Evolutionary conservation across 768 basidiomycete species (phyloP), one percentile per base, ranked within the genome.

Genomic region (Saitozyma podzolica): DNA sequence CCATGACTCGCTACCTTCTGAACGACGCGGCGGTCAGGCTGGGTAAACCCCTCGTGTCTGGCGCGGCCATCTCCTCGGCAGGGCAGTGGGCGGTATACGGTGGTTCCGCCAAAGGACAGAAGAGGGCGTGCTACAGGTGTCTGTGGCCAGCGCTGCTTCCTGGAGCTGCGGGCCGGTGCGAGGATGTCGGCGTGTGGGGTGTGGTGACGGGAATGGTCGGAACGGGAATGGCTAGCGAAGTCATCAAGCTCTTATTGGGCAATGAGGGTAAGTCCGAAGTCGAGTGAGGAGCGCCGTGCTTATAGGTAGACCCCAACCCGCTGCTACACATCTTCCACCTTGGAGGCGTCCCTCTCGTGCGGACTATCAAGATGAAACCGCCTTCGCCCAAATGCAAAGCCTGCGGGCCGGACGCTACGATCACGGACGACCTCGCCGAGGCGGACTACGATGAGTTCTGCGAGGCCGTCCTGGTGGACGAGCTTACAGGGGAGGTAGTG

Each of bases 41-140:
- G 1, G 80, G 82, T n/a, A 90, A 87, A 52, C 89, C 91, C 13
- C 87, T 98, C 45, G 88, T 98, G 43, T 91, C 90, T 61, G 95
- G 95, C 8, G 96, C 94, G 1, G 96, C 96, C 0, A 91, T 83
- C 14, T 69, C 80, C 1, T 68, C 76, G 9, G 79, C 79, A 9
- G 82, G 82, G 0, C 80, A 80, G 58, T 76, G 80, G 69, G 78
- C 78, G 1, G 72, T 78, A 0, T 81, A 79, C 70, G 62, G 73
- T 49, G 64, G 67, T 59, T 56, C 54, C 37, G 50, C 29, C n/a
- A 58, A 61, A 48, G 86, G 84, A 7, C 78, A 81, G 17, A 80
- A 84, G 39, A 88, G 92, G 0, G 94, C 93, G 0, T 99, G 96
- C 79, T 97, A 95, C 79, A 85, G 96, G 14, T 98, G 96, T 76